Evolutionary conservation across 1,284 basidiomycete genomes (phyloP).

Genomic region (Fistulinella cinereoalba): DNA sequence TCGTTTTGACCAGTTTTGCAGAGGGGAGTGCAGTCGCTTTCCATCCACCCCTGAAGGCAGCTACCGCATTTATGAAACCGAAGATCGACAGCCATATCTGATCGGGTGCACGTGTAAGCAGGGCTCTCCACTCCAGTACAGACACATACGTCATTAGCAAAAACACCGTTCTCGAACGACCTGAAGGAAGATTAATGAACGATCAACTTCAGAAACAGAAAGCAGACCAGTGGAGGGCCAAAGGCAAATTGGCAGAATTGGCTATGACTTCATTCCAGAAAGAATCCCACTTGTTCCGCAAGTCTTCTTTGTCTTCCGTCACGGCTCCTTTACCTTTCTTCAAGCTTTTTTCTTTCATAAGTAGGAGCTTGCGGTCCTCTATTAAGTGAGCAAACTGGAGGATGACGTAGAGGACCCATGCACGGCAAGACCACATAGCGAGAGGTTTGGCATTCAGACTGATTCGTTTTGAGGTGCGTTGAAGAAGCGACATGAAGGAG

Average conservation of each 20-base stretch:
- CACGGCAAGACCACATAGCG: slow-evolving; percentile 68
- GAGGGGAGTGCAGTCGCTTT: slow-evolving; percentile 60
- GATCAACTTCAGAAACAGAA: not conserved
- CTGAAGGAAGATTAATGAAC: slow-evolving; percentile 35
- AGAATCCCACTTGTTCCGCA: slow-evolving; percentile 61
- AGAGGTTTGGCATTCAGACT: slow-evolving; percentile 48
- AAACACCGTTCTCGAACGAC: slow-evolving; percentile 65
- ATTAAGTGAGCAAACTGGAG: slow-evolving; percentile 70
- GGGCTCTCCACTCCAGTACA: not conserved
- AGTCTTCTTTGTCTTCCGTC: slow-evolving; percentile 53
- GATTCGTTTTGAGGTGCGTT: slow-evolving; percentile 41
- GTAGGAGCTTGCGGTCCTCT: slow-evolving; percentile 62
- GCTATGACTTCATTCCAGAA: slow-evolving; percentile 72
- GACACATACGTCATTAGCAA: slow-evolving; percentile 56
- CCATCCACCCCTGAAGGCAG: slow-evolving; percentile 73
- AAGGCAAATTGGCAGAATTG: slow-evolving; percentile 74
- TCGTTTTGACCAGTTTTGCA: not conserved
- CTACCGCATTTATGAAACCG: slow-evolving; percentile 59
- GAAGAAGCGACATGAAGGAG: slow-evolving; percentile 42
- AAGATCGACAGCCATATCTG: slow-evolving; percentile 64
- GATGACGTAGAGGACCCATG: slow-evolving; percentile 73
- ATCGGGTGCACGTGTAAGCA: slow-evolving; percentile 4
- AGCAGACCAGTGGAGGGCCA: slow-evolving; percentile 80
- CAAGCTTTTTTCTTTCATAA: slow-evolving; percentile 51
- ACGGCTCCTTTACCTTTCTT: slow-evolving; percentile 53